Evolutionary conservation across 345 rosid genomes (phyloP).

Genomic region (Camelina neglecta): DNA sequence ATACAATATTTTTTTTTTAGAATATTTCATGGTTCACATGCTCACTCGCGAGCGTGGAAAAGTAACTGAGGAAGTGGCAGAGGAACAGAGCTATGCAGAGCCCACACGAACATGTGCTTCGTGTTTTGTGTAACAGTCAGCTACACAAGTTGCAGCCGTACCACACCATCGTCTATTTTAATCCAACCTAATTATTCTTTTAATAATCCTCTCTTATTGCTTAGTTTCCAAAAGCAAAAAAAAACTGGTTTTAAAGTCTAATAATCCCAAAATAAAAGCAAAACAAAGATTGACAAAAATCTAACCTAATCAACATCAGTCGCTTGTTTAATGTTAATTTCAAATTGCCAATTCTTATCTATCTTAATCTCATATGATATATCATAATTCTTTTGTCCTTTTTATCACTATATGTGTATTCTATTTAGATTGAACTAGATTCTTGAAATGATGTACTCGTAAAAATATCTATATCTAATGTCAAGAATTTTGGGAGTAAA

Average conservation of each 20-base stretch:
- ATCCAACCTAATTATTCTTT: background rate
- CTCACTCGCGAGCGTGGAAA: background rate
- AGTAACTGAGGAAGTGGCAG: constrained; percentile 12
- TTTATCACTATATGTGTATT: constrained; percentile 6
- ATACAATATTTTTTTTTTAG: too few species aligned
- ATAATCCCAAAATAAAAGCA: constrained; percentile 30
- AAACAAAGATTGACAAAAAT: constrained; percentile 42
- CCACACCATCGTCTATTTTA: background rate
- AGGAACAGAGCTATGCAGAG: constrained; percentile 8
- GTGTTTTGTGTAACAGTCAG: constrained; percentile 16
- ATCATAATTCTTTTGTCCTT: constrained; percentile 18
- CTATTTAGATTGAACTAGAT: constrained; percentile 3
- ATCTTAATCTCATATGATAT: constrained; percentile 25
- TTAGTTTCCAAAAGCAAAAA: constrained; percentile 9
- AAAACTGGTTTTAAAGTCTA: background rate
- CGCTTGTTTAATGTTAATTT: constrained; percentile 20
- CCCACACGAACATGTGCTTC: constrained; percentile 31
- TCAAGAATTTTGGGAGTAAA: background rate
- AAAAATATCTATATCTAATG: background rate
- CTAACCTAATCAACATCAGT: constrained; percentile 39
- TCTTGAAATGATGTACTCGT: background rate
- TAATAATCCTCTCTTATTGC: constrained; percentile 9
- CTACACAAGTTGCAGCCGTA: constrained; percentile 30
- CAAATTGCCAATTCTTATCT: constrained; percentile 32
- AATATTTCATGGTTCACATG: background rate